Conservation (phyloP, 2,329 filamentous ascomycete species). For the Ceratocystis diversiconidia region DNA sequence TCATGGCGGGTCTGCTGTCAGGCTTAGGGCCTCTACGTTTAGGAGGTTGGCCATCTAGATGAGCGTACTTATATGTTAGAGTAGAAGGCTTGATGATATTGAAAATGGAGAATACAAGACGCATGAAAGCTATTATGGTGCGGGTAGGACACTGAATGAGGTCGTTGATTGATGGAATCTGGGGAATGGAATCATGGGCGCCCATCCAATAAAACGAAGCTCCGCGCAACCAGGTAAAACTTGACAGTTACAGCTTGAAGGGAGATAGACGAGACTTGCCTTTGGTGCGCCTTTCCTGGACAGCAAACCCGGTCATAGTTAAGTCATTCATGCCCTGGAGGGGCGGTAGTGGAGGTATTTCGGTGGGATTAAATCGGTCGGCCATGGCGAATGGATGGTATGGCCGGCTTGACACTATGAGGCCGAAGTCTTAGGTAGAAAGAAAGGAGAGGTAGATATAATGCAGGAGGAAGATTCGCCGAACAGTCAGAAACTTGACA, state of each 20-base stretch:
- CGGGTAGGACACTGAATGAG: background rate
- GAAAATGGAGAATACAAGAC: background rate
- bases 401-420: background rate
- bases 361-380: constrained; percentile 1
- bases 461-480: background rate
- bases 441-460: background rate
- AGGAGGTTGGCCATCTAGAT: constrained; percentile 58
- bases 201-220: background rate
- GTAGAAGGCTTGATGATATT: background rate
- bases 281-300: constrained; percentile 16
- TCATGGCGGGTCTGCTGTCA: constrained; percentile 87
- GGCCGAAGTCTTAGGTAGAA: background rate
- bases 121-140: too few species aligned
- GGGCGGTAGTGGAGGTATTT: background rate
- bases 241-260: background rate
- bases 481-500: background rate
- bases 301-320: background rate
- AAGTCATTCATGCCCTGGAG: constrained; percentile 2
- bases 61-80: background rate
- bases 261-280: constrained; percentile 1
- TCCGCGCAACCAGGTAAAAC: background rate
- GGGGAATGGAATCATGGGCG: background rate
- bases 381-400: constrained; percentile 7
- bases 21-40: constrained; percentile 92
- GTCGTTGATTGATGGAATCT: background rate